Conservation (phyloP, 352 stramenopile species). For the Phytophthora syringae region DNA sequence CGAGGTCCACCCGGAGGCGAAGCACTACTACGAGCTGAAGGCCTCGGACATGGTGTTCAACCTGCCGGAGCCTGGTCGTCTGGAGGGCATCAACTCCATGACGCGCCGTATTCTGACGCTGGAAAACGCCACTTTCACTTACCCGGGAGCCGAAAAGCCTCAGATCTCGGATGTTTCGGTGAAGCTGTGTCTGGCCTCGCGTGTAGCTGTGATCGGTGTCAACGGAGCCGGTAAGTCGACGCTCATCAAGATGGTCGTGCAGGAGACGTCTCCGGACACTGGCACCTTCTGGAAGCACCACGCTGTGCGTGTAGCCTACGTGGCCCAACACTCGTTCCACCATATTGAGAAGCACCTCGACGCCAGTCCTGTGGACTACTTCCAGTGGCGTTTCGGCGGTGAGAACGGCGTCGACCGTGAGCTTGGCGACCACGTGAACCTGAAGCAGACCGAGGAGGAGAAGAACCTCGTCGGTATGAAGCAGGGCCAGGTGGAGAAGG, state of each 20-base stretch:
- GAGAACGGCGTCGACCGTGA: slow-evolving; percentile 96
- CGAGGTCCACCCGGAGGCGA: slow-evolving; percentile 90
- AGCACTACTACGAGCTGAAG: slow-evolving; percentile 94
- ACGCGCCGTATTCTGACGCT: slow-evolving; percentile 94
- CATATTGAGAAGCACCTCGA: slow-evolving; percentile 96
- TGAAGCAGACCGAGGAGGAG: slow-evolving; percentile 94
- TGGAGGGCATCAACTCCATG: slow-evolving; percentile 92
- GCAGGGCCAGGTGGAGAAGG: slow-evolving; percentile 93
- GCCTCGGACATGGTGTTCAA: slow-evolving; percentile 85
- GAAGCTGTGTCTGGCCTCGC: slow-evolving; percentile 95
- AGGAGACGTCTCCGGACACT: slow-evolving; percentile 79
- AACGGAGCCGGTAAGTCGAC: slow-evolving; percentile 98
- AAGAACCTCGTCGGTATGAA: slow-evolving; percentile 91
- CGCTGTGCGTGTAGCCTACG: slow-evolving; percentile 95
- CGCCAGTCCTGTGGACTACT: slow-evolving; percentile 97
- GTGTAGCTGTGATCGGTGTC: slow-evolving; percentile 96
- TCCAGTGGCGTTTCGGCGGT: slow-evolving; percentile 96
- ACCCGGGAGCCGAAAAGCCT: slow-evolving; percentile 83
- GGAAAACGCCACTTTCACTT: slow-evolving; percentile 89
- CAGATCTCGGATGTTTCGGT: slow-evolving; percentile 94
- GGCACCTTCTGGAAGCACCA: slow-evolving; percentile 87
- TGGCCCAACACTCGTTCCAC: slow-evolving; percentile 97
- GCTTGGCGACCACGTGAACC: slow-evolving; percentile 86
- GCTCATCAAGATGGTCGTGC: slow-evolving; percentile 96
- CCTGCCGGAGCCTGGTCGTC: slow-evolving; percentile 89